Conservation (phyloP, 768 basidiomycete genomes). For the Fibroporia radiculosa region DNA sequence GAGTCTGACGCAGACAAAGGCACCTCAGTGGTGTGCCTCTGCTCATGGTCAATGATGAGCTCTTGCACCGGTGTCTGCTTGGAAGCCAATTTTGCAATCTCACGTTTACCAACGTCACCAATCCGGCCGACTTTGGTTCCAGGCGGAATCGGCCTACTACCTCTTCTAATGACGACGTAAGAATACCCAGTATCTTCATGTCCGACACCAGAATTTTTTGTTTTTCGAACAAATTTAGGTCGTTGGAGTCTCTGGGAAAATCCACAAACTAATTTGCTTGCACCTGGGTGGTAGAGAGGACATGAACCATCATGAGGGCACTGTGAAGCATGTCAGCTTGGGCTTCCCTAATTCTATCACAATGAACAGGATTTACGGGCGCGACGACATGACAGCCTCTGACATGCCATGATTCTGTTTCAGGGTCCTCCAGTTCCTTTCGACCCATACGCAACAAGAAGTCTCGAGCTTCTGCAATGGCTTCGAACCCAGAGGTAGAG, state of each 20-base stretch:
- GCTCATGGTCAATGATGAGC: constrained; percentile 15
- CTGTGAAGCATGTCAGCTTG: constrained; percentile 27
- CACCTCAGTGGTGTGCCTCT: not conserved
- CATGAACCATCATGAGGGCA: constrained; percentile 89
- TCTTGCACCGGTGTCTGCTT: constrained; percentile 10
- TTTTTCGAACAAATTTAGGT: constrained; percentile 76
- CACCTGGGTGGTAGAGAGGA: constrained; percentile 59
- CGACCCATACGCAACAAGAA: constrained; percentile 58
- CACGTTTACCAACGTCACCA: constrained; percentile 45
- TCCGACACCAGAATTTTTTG: constrained; percentile 79
- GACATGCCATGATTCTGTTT: constrained; percentile 26
- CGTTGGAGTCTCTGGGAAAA: constrained; percentile 86
- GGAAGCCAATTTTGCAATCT: constrained; percentile 27
- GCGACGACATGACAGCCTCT: constrained; percentile 80
- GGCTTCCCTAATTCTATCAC: too few species aligned
- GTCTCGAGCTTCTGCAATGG: constrained; percentile 72
- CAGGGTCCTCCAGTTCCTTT: constrained; percentile 46
- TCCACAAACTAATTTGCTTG: constrained; percentile 55
- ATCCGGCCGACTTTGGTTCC: constrained; percentile 39
- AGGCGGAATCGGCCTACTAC: constrained; percentile 45
- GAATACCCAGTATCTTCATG: constrained; percentile 87
- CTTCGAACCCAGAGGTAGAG: constrained; percentile 65
- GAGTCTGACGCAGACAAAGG: not conserved
- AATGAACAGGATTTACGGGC: constrained; percentile 55
- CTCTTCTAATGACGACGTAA: constrained; percentile 83